Evolutionary conservation across 1,139 yeast species (phyloP).

Genomic region (Blastobotrys malaysiensis): DNA sequence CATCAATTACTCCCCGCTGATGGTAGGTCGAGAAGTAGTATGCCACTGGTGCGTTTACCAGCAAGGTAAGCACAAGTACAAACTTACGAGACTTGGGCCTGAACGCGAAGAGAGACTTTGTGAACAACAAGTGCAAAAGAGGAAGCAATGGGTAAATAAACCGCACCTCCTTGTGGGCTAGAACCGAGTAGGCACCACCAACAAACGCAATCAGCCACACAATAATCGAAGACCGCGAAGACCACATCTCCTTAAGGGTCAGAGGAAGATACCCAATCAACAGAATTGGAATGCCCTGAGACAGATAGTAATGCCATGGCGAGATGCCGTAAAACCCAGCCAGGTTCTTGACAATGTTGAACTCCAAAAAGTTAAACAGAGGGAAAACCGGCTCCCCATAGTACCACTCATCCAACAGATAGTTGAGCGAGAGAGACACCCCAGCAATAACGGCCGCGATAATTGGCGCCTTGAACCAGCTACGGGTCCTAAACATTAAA

Average conservation of each 20-base stretch:
- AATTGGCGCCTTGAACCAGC: constrained; percentile 14
- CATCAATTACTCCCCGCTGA: constrained; percentile 79
- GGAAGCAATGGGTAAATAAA: constrained; percentile 89
- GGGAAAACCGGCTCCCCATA: constrained; percentile 61
- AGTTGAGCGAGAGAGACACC: constrained; percentile 35
- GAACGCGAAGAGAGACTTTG: constrained; percentile 14
- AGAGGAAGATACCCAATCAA: constrained; percentile 65
- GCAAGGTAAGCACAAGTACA: constrained; percentile 23
- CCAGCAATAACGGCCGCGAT: constrained; percentile 26
- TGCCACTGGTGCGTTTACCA: constrained; percentile 44
- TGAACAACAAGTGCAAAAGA: constrained; percentile 41
- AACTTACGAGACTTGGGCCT: constrained; percentile 6
- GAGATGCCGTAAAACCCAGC: constrained; percentile 83
- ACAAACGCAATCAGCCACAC: constrained; percentile 39
- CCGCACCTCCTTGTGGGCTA: constrained; percentile 85
- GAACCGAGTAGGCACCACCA: constrained; percentile 51
- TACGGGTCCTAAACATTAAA: constrained; percentile 24
- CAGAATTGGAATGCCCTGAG: constrained; percentile 77
- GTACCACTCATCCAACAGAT: constrained; percentile 51
- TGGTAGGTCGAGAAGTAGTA: constrained; percentile 57
- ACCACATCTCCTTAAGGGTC: constrained; percentile 40
- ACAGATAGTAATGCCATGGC: constrained; percentile 78
- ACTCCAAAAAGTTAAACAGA: constrained; percentile 59
- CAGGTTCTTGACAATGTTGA: constrained; percentile 67
- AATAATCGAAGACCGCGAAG: constrained; percentile 24